Conservation (phyloP, 2,329 filamentous ascomycete genomes). For the Diaporthe eres region DNA sequence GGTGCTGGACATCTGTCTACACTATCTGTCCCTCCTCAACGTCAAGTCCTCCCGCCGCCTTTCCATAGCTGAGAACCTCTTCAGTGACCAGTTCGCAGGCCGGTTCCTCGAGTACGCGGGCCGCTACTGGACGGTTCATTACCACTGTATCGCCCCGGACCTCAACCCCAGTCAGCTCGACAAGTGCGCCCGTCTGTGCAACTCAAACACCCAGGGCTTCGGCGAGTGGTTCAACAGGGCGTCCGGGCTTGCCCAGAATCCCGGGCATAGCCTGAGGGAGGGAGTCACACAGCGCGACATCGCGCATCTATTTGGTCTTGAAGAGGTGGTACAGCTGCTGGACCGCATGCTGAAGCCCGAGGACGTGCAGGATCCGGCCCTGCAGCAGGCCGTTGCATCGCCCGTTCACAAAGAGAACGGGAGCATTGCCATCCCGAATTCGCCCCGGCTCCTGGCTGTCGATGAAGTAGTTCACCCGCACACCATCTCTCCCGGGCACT, state of each 20-base stretch:
- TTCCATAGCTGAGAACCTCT: constrained; percentile 28
- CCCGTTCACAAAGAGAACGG: background rate
- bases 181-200: constrained; percentile 23
- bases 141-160: constrained; percentile 2
- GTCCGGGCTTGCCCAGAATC: constrained; percentile 17
- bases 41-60: constrained; percentile 2
- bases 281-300: constrained; percentile 27
- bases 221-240: constrained; percentile 29
- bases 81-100: constrained; percentile 14
- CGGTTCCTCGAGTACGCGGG: constrained; percentile 27
- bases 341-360: constrained; percentile 27
- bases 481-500: constrained; percentile 30
- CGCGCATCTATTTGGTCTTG: background rate
- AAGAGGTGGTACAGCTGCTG: constrained; percentile 22
- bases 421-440: constrained; percentile 16
- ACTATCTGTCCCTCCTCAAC: constrained; percentile 27
- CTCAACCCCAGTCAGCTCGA: constrained; percentile 26
- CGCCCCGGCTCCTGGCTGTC: background rate
- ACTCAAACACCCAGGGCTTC: constrained; percentile 24
- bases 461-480: constrained; percentile 31
- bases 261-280: constrained; percentile 19
- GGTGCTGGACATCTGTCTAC: constrained; percentile 14
- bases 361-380: background rate
- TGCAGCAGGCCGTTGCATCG: background rate
- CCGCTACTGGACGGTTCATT: constrained; percentile 26